phyloP scores from a whole-genome alignment of 2,329 filamentous ascomycete species.

The Aureobasidium leucospermi region DNA sequence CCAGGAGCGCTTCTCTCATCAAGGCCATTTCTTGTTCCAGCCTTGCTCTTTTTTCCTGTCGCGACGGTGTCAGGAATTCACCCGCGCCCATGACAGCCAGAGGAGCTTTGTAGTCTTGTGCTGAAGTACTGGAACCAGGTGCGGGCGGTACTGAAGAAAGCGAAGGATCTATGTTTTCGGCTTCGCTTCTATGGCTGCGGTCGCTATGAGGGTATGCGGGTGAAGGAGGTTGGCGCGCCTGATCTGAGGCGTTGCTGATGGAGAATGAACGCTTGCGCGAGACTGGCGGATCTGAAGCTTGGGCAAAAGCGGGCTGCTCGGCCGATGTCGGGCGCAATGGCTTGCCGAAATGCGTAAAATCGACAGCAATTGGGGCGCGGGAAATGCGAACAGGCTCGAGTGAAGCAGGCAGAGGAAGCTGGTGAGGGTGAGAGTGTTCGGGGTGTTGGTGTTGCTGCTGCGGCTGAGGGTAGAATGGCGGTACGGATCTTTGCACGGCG shows the following conservation, averaged over 20 bases:
- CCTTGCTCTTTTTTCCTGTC: constrained; percentile 52
- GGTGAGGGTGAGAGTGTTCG: not conserved
- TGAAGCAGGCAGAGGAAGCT: not conserved
- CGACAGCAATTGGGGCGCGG: constrained; percentile 19
- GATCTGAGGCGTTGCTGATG: constrained; percentile 39
- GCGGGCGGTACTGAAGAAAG: constrained; percentile 25
- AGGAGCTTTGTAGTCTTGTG: constrained; percentile 23
- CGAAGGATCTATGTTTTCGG: constrained; percentile 28
- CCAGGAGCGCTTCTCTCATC: constrained; percentile 65
- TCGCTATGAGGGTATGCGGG: constrained; percentile 19
- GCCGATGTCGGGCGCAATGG: not conserved
- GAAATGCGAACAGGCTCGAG: constrained; percentile 18
- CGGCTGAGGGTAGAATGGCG: not conserved
- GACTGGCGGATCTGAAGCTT: constrained; percentile 10
- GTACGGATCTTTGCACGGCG: not conserved
- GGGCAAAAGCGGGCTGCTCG: constrained; percentile 17
- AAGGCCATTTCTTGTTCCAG: constrained; percentile 66
- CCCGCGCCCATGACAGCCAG: constrained; percentile 28
- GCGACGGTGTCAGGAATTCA: constrained; percentile 27
- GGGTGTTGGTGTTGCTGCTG: not conserved
- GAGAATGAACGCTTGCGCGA: constrained; percentile 62
- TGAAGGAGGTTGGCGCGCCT: constrained; percentile 8
- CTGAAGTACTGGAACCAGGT: not conserved
- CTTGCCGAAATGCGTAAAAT: constrained; percentile 27
- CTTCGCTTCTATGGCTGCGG: constrained; percentile 14